A percentile compares a stretch with the other conserved stretches of the same genome.
Conservation (phyloP, 192 early-diverging fungal species). For the Funneliformis geosporum region DNA sequence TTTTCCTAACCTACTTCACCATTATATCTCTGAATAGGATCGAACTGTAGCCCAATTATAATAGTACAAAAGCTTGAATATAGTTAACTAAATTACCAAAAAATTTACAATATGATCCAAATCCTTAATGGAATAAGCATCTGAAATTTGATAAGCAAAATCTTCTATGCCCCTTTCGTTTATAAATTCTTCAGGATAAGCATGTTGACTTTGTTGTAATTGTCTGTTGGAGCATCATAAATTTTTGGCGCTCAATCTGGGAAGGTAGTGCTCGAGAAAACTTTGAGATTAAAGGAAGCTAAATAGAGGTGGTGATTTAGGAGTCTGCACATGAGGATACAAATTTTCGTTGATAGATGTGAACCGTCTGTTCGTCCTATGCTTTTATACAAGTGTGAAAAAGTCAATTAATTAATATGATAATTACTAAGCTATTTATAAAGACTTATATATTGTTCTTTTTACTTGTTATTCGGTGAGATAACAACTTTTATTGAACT, state of each 20-base stretch:
- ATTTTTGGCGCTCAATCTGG: slow-evolving; percentile 43
- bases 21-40: slow-evolving; percentile 39
- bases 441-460: no score
- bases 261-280: slow-evolving; percentile 35
- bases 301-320: slow-evolving; percentile 27
- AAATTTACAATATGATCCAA: no score
- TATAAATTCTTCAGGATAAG: slow-evolving; percentile 36
- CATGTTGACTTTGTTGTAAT: slow-evolving; percentile 32
- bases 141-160: no score
- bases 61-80: no score
- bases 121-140: no score
- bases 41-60: no score
- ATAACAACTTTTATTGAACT: no score
- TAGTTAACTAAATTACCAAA: no score
- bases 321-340: slow-evolving; percentile 19
- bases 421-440: no score
- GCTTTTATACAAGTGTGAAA: no score
- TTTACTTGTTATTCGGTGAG: no score
- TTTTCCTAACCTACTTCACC: slow-evolving; percentile 38
- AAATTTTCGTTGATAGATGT: slow-evolving; percentile 9
- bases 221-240: slow-evolving; percentile 41
- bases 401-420: no score
- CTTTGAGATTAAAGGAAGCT: slow-evolving; percentile 7
- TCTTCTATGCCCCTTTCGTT: slow-evolving; percentile 30
- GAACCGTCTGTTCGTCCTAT: slow-evolving; percentile 9